Conservation (phyloP, 768 basidiomycete genomes). For the Lentinula raphanica region DNA sequence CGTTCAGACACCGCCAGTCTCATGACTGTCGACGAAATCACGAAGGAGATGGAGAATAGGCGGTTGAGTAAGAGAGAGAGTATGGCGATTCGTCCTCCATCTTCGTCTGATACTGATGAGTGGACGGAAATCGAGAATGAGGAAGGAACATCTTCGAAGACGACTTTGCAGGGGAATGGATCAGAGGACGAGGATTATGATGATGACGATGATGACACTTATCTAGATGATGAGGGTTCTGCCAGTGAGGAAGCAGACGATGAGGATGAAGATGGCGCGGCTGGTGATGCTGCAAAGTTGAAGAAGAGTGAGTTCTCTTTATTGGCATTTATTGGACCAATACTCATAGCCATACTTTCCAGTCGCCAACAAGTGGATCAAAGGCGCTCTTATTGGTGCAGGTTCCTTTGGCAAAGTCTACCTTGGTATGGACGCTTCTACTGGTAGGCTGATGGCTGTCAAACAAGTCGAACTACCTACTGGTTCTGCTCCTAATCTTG, state of each 20-base stretch:
- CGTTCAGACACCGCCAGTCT: slow-evolving; percentile 85
- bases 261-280: slow-evolving; percentile 42
- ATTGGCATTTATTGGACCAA: neutral
- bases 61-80: slow-evolving; percentile 60
- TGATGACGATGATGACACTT: slow-evolving; percentile 42
- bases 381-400: slow-evolving; percentile 90
- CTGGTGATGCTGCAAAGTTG: slow-evolving; percentile 27
- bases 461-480: slow-evolving; percentile 94
- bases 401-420: slow-evolving; percentile 95
- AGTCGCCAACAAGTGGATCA: slow-evolving; percentile 88
- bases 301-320: slow-evolving; percentile 38
- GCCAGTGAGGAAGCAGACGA: slow-evolving; percentile 39
- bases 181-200: slow-evolving; percentile 41
- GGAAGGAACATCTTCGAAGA: slow-evolving; percentile 32
- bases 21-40: slow-evolving; percentile 96
- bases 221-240: slow-evolving; percentile 33
- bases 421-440: slow-evolving; percentile 90
- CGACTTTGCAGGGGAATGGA: slow-evolving; percentile 28
- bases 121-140: slow-evolving; percentile 69
- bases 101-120: slow-evolving; percentile 51
- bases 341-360: slow-evolving; percentile 3
- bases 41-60: slow-evolving; percentile 84
- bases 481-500: slow-evolving; percentile 80
- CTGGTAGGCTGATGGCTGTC: slow-evolving; percentile 91
- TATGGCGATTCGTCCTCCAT: slow-evolving; percentile 26